A percentile compares a stretch with the other conserved stretches of the same genome.
phyloP scores from a whole-genome alignment of 78 protist genomes.

The Capsaspora owczarzaki region DNA sequence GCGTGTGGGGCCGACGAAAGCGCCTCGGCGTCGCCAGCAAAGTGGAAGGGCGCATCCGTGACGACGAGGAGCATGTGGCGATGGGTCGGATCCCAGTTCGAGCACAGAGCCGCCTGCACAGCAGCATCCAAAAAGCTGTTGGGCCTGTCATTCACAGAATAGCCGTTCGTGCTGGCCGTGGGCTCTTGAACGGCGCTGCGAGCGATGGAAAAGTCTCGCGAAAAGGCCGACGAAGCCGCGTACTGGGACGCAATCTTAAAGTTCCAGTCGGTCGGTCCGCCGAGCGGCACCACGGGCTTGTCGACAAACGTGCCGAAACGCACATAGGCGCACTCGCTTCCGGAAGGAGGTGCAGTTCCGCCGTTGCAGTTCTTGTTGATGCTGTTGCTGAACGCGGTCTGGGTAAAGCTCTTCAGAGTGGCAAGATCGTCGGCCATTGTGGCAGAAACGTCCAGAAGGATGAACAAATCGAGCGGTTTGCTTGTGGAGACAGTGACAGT shows the following conservation, averaged over 20 bases:
- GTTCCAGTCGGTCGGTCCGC: neutral
- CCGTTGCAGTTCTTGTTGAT: neutral
- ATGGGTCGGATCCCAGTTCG: neutral
- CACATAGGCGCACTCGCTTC: neutral
- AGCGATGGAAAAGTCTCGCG: too few relatives aligned
- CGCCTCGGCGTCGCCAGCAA: conserved; percentile 3
- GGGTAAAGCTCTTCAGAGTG: neutral
- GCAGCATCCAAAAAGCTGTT: neutral
- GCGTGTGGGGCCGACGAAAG: neutral
- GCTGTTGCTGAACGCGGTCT: neutral
- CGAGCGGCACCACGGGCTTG: neutral
- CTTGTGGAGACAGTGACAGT: neutral
- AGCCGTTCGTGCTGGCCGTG: too few relatives aligned
- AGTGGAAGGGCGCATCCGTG: neutral
- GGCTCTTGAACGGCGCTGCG: too few relatives aligned
- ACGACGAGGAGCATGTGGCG: neutral
- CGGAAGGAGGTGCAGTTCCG: neutral
- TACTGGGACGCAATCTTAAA: neutral
- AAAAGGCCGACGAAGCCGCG: too few relatives aligned
- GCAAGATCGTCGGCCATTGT: neutral
- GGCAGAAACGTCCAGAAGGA: neutral
- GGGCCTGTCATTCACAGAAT: conserved; percentile 5
- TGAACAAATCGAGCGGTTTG: neutral
- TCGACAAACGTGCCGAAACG: neutral
- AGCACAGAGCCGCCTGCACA: neutral